These are phyloP conservation scores for Parastagonospora avenae DNA, from an alignment of 2,329 filamentous ascomycete genomes.

Conservation along the genomic window DNA sequence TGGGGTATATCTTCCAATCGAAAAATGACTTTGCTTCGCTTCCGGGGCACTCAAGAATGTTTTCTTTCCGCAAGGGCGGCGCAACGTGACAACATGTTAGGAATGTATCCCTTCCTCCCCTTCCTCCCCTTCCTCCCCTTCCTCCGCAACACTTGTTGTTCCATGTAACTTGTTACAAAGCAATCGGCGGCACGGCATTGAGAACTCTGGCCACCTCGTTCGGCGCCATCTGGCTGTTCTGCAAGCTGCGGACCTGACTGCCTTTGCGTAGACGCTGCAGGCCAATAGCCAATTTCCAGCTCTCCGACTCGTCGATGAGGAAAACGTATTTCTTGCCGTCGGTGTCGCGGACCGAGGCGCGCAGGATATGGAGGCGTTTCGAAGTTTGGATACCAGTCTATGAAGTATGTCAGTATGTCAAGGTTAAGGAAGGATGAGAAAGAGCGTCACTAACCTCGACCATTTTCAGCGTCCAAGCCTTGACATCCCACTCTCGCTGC, in stretches of 20 bases:
- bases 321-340: constrained; percentile 68
- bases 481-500: constrained; percentile 98
- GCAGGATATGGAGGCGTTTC: constrained; percentile 58
- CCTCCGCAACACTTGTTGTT: not conserved
- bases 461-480: constrained; percentile 94
- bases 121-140: too few species aligned
- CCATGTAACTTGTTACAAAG: constrained; percentile 2
- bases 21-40: not conserved
- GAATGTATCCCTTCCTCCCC: not conserved
- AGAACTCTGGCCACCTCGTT: constrained; percentile 49
- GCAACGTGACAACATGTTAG: not conserved
- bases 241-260: constrained; percentile 60
- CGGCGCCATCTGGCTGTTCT: constrained; percentile 58
- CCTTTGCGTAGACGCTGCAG: constrained; percentile 62
- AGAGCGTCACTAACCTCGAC: constrained; percentile 63
- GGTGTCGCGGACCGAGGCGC: constrained; percentile 63
- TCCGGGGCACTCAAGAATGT: not conserved
- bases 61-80: too few species aligned
- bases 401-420: not conserved
- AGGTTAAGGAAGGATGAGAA: not conserved
- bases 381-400: constrained; percentile 53
- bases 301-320: constrained; percentile 62
- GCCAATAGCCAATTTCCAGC: constrained; percentile 66
- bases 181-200: constrained; percentile 34
- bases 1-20: constrained; percentile 12